phyloP scores from a whole-genome alignment of 1,139 yeast species.

The Trichomonascaceae sp. region DNA sequence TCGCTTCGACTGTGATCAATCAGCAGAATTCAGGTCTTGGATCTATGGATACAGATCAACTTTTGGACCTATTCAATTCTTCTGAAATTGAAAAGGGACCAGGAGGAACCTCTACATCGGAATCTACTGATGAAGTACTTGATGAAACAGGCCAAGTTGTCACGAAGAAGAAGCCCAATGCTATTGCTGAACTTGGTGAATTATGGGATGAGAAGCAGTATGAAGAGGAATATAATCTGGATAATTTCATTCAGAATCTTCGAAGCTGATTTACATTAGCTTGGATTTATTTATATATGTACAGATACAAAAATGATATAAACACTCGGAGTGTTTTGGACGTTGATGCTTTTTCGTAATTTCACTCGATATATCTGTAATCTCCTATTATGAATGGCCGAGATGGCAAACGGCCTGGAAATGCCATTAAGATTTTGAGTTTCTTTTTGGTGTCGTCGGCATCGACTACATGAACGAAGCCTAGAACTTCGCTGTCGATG shows the following conservation, averaged over 20 bases:
- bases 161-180: conserved; percentile 43
- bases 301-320: background rate
- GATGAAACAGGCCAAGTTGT: conserved; percentile 53
- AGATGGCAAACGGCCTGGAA: conserved; percentile 80
- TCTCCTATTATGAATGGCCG: conserved; percentile 60
- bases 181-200: conserved; percentile 85
- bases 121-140: conserved; percentile 32
- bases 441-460: conserved; percentile 67
- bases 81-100: conserved; percentile 39
- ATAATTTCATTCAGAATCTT: conserved; percentile 73
- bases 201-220: conserved; percentile 96
- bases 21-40: conserved; percentile 93
- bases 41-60: conserved; percentile 95
- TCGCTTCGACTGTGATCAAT: conserved; percentile 92
- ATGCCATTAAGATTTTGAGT: conserved; percentile 71
- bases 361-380: conserved; percentile 60
- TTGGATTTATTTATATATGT: conserved; percentile 5
- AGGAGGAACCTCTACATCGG: conserved; percentile 32
- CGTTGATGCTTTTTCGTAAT: background rate
- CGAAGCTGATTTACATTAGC: background rate
- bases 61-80: conserved; percentile 76
- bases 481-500: conserved; percentile 56
- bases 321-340: background rate
- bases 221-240: conserved; percentile 93
- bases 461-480: conserved; percentile 53